Percentiles rank a stretch among this genome's conserved stretches.
Evolutionary conservation across 768 basidiomycete genomes (phyloP).

Genomic region (Auriscalpium microsporum): DNA sequence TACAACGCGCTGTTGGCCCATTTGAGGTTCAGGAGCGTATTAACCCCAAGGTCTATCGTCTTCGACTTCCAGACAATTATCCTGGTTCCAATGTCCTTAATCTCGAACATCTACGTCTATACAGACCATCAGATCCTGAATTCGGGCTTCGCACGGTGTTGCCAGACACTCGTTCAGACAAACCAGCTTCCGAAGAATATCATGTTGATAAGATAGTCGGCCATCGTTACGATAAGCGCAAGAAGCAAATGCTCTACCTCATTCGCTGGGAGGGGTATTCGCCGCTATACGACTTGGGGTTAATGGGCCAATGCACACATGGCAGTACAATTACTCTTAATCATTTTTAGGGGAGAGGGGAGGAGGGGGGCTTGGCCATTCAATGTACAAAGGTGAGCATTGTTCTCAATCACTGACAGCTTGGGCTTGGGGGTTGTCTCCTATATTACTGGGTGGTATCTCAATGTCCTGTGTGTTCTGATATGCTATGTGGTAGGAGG

Average conservation of each 20-base stretch:
- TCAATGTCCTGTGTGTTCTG: too few species aligned
- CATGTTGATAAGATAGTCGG: constrained; percentile 2
- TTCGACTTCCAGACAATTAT: constrained; percentile 15
- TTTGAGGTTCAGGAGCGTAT: constrained; percentile 19
- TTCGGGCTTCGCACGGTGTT: constrained; percentile 2
- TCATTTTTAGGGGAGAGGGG: too few species aligned
- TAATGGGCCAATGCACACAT: too few species aligned
- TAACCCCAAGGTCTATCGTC: constrained; percentile 15
- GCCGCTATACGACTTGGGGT: constrained; percentile 9
- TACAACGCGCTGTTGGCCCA: constrained; percentile 16
- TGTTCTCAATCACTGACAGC: too few species aligned
- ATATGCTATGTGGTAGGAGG: too few species aligned
- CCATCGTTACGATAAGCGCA: neutral
- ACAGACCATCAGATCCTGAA: constrained; percentile 10
- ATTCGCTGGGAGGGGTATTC: constrained; percentile 11
- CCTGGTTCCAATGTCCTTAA: constrained; percentile 18
- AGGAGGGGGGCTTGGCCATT: too few species aligned
- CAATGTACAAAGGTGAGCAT: too few species aligned
- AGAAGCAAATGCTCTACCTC: constrained; percentile 2
- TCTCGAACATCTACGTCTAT: constrained; percentile 17
- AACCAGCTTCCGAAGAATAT: neutral
- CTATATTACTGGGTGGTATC: too few species aligned
- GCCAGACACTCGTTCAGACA: neutral
- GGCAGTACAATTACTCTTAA: too few species aligned
- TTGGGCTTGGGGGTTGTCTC: too few species aligned